phyloP scores from a whole-genome alignment of 2,329 filamentous ascomycete species.

The Hyphodiscus sp. region DNA sequence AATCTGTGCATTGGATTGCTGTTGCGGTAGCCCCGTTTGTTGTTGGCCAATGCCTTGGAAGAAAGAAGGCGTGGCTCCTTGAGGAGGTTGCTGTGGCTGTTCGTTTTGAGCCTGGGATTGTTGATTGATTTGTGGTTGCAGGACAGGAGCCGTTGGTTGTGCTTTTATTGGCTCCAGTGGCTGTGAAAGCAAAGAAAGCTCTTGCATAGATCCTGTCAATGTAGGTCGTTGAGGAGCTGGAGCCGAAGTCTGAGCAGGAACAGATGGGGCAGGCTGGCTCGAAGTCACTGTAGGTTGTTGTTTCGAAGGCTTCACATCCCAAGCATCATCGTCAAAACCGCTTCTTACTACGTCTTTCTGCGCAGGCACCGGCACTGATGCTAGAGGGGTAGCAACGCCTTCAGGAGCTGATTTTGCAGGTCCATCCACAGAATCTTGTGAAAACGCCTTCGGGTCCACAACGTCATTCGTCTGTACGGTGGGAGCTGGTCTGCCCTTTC shows the following conservation, averaged over 20 bases:
- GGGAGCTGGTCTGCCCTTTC: conserved; percentile 83
- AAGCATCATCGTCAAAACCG: conserved; percentile 94
- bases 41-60: conserved; percentile 45
- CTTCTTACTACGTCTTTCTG: conserved; percentile 42
- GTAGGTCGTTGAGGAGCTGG: conserved; percentile 38
- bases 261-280: conserved; percentile 32
- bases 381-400: conserved; percentile 41
- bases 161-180: conserved; percentile 49
- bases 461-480: conserved; percentile 80
- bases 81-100: conserved; percentile 29
- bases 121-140: conserved; percentile 25
- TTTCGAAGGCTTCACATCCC: conserved; percentile 85
- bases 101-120: conserved; percentile 13
- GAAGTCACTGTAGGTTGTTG: conserved; percentile 36
- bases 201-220: conserved; percentile 64
- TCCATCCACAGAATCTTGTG: conserved; percentile 42
- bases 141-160: conserved; percentile 26
- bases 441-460: conserved; percentile 82
- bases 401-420: conserved; percentile 33
- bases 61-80: conserved; percentile 52
- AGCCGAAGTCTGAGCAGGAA: conserved; percentile 32
- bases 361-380: conserved; percentile 34
- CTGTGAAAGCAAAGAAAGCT: conserved; percentile 56
- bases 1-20: conserved; percentile 9
- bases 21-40: conserved; percentile 37